Evolutionary conservation across 192 early-diverging fungal species (phyloP).

Genomic region (Coemansia asiatica): DNA sequence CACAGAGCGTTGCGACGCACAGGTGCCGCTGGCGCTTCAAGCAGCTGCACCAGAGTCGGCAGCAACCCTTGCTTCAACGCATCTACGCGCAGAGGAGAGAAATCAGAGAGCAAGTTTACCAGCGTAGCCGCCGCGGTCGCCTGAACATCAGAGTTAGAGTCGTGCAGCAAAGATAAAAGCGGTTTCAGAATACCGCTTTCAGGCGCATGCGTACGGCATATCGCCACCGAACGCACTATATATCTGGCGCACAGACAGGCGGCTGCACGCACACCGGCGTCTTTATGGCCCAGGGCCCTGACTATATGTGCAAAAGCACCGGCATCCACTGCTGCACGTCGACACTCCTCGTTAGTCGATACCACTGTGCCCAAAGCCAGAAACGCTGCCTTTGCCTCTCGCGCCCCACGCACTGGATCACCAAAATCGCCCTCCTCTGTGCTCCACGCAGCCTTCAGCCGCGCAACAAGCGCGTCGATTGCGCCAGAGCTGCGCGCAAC

Average conservation of each 20-base stretch:
- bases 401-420: conserved; percentile 22
- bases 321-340: conserved; percentile 32
- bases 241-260: conserved; percentile 52
- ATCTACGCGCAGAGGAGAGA: conserved; percentile 41
- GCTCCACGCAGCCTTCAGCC: conserved; percentile 29
- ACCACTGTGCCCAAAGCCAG: conserved; percentile 51
- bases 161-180: conserved; percentile 26
- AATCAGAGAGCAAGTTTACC: conserved; percentile 44
- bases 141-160: conserved; percentile 27
- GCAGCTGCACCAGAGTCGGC: conserved; percentile 24
- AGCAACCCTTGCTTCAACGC: conserved; percentile 44
- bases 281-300: conserved; percentile 34
- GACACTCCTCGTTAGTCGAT: conserved; percentile 48
- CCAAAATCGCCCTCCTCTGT: conserved; percentile 39
- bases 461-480: conserved; percentile 23
- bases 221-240: conserved; percentile 50
- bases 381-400: conserved; percentile 22
- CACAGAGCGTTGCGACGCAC: conserved; percentile 49
- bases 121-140: conserved; percentile 42
- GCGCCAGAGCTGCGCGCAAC: conserved; percentile 46
- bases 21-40: conserved; percentile 13
- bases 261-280: conserved; percentile 35
- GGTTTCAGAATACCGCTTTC: conserved; percentile 47
- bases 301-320: conserved; percentile 32
- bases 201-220: conserved; percentile 52